These are phyloP conservation scores for Candida sonorensis DNA, from an alignment of 805 yeast genomes.

Conservation along the genomic window DNA sequence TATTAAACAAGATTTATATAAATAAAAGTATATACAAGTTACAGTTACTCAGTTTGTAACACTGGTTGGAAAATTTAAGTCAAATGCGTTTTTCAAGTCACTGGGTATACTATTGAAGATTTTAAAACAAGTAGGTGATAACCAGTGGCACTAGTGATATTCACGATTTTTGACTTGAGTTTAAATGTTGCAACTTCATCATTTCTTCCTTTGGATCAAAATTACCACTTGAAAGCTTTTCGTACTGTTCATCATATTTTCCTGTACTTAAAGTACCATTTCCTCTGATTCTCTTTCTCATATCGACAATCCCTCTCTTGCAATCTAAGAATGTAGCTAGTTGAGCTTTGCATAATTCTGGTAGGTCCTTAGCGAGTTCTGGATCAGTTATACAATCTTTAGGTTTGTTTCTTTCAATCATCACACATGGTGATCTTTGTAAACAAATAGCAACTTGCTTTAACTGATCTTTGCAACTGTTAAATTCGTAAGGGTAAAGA, in stretches of 20 bases:
- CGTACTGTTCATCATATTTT: slow-evolving; percentile 81
- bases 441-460: slow-evolving; percentile 93
- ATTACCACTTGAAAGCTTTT: slow-evolving; percentile 70
- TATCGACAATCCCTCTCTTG: slow-evolving; percentile 83
- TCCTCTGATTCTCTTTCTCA: slow-evolving; percentile 87
- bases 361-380: slow-evolving; percentile 65
- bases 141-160: not conserved
- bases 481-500: no score
- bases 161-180: slow-evolving; percentile 36
- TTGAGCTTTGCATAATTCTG: slow-evolving; percentile 82
- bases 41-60: no score
- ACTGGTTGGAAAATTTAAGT: no score
- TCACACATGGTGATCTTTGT: slow-evolving; percentile 94
- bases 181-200: slow-evolving; percentile 57
- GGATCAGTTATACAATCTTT: slow-evolving; percentile 82
- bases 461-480: slow-evolving; percentile 87
- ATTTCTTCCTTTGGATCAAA: slow-evolving; percentile 80
- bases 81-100: no score
- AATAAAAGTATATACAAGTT: no score
- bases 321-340: slow-evolving; percentile 85
- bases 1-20: no score
- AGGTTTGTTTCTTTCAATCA: slow-evolving; percentile 84
- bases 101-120: no score
- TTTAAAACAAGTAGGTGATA: no score
- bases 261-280: slow-evolving; percentile 93